These are phyloP conservation scores for Fusarium subglutinans DNA, from an alignment of 2,329 filamentous ascomycete genomes.

Conservation along the genomic window DNA sequence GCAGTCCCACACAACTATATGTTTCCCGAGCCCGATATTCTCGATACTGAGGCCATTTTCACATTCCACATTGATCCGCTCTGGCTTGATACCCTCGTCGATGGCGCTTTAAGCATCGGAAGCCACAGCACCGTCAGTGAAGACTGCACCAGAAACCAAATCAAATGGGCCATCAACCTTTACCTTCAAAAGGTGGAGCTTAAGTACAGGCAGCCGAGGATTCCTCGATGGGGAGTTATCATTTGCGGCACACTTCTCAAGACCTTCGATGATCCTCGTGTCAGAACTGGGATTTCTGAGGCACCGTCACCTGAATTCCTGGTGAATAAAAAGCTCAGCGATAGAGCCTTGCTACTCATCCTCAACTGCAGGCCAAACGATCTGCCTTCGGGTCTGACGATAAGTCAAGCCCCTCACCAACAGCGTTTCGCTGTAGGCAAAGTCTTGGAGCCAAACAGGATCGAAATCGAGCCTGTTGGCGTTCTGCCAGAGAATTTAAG, in stretches of 20 bases:
- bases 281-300: too few relatives aligned
- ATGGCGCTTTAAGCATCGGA: neutral
- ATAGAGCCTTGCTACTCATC: too few relatives aligned
- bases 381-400: too few relatives aligned
- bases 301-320: too few relatives aligned
- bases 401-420: too few relatives aligned
- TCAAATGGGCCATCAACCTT: neutral
- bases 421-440: too few relatives aligned
- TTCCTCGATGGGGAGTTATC: neutral
- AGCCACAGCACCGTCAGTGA: neutral
- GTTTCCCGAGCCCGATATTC: neutral
- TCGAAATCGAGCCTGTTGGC: too few relatives aligned
- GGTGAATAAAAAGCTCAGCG: too few relatives aligned
- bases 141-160: neutral
- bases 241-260: neutral
- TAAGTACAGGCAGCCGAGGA: neutral
- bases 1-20: neutral
- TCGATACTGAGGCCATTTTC: neutral
- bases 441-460: too few relatives aligned
- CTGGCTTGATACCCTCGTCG: neutral
- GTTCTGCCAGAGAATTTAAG: too few relatives aligned
- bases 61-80: neutral
- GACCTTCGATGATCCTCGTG: too few relatives aligned
- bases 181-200: neutral
- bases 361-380: too few relatives aligned